Percentiles rank a stretch among this genome's conserved stretches.
Evolutionary conservation across 179 eudicot genomes (phyloP).

Genomic region (Beta macrorhiza): DNA sequence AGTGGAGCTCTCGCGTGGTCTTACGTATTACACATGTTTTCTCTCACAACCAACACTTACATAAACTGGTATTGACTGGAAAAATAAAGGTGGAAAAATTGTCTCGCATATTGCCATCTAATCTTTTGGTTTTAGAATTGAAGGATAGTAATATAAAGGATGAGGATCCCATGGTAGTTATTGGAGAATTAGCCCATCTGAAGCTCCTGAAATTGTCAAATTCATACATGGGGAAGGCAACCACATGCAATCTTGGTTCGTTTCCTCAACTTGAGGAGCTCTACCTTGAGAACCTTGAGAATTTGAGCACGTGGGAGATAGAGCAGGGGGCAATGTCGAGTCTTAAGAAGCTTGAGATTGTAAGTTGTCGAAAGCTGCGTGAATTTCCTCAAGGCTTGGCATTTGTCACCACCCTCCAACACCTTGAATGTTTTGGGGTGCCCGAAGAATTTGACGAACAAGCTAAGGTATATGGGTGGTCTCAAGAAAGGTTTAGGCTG

Average conservation of each 20-base stretch:
- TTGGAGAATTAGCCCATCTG: slow-evolving; percentile 30
- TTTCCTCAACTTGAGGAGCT: slow-evolving; percentile 33
- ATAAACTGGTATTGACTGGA: slow-evolving; percentile 23
- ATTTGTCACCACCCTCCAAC: slow-evolving; percentile 25
- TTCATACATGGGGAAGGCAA: neutral
- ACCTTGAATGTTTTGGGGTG: slow-evolving; percentile 20
- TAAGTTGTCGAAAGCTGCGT: slow-evolving; percentile 8
- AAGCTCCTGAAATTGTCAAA: slow-evolving; percentile 11
- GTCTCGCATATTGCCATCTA: slow-evolving; percentile 22
- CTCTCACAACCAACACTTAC: slow-evolving; percentile 17
- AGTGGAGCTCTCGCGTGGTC: neutral
- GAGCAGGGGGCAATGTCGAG: slow-evolving; percentile 31
- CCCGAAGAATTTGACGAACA: neutral
- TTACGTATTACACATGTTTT: neutral
- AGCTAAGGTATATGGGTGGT: slow-evolving; percentile 20
- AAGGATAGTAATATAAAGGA: slow-evolving; percentile 7
- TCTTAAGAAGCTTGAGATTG: slow-evolving; percentile 27
- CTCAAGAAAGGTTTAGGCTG: slow-evolving; percentile 12
- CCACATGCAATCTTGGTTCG: slow-evolving; percentile 14
- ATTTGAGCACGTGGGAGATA: slow-evolving; percentile 25
- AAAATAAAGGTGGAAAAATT: neutral
- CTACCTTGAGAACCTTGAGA: neutral
- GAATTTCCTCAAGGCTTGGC: slow-evolving; percentile 34
- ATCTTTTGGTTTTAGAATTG: slow-evolving; percentile 29
- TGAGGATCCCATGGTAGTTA: slow-evolving; percentile 17